Evolutionary conservation across 331 rosid species (phyloP).

Genomic region (Quercus phellos): DNA sequence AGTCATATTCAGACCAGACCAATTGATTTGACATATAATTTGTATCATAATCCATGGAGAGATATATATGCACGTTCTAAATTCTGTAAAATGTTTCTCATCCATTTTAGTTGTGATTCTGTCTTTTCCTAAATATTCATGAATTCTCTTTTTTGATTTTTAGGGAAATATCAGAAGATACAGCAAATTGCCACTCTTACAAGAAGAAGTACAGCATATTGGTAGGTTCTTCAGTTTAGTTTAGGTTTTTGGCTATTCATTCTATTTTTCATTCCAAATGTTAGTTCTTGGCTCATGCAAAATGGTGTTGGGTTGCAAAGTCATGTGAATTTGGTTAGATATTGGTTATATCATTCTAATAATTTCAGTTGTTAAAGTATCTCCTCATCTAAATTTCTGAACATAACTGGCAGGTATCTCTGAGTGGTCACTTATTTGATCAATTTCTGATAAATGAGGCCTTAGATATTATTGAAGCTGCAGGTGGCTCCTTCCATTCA

Average conservation of each 20-base stretch:
- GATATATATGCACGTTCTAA: not conserved
- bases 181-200: slow-evolving; percentile 27
- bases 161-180: slow-evolving; percentile 52
- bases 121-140: not conserved
- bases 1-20: not conserved
- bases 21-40: not conserved
- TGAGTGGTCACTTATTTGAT: slow-evolving; percentile 89
- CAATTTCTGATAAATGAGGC: slow-evolving; percentile 90
- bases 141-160: slow-evolving; percentile 25
- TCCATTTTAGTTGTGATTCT: not conserved
- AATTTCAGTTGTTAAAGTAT: slow-evolving; percentile 2
- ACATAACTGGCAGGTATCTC: slow-evolving; percentile 63
- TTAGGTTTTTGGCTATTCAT: slow-evolving; percentile 1
- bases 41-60: not conserved
- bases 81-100: not conserved
- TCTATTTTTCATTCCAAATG: not conserved
- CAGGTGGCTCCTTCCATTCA: slow-evolving; percentile 85
- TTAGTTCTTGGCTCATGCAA: not conserved
- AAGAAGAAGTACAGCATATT: slow-evolving; percentile 49
- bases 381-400: slow-evolving; percentile 28
- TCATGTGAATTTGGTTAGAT: not conserved
- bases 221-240: slow-evolving; percentile 44
- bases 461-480: slow-evolving; percentile 86
- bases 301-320: not conserved
- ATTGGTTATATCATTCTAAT: slow-evolving; percentile 8